Conservation (phyloP, 345 rosid genomes). For the Acer campestre region DNA sequence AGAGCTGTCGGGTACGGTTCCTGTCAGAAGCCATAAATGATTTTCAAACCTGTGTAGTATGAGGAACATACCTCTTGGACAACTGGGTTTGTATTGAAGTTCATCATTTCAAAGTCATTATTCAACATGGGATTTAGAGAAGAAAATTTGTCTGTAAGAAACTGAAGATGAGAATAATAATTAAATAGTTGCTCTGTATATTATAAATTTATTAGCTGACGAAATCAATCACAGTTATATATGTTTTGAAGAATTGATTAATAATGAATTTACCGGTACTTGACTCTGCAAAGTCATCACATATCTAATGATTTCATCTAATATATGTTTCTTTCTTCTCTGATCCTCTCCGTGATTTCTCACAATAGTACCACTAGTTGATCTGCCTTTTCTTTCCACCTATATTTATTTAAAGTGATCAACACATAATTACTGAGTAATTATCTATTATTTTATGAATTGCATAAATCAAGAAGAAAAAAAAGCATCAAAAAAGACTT, state of each 20-base stretch:
- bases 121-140: background rate
- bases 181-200: background rate
- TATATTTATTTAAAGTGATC: slow-evolving; percentile 14
- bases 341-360: background rate
- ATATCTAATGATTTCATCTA: slow-evolving; percentile 44
- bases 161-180: slow-evolving; percentile 13
- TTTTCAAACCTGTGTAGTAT: no score
- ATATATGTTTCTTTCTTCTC: slow-evolving; percentile 16
- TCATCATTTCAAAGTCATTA: background rate
- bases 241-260: background rate
- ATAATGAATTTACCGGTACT: slow-evolving; percentile 35
- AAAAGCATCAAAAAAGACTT: no score
- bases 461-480: no score
- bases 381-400: slow-evolving; percentile 5
- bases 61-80: slow-evolving; percentile 3
- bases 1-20: no score
- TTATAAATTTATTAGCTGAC: background rate
- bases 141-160: slow-evolving; percentile 20
- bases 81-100: slow-evolving; percentile 4
- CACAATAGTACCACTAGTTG: slow-evolving; percentile 20
- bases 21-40: no score
- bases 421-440: no score
- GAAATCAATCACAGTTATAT: no score
- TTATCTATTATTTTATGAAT: no score
- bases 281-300: slow-evolving; percentile 38